Conservation (phyloP, 192 early-diverging fungal genomes). For the Podila epigama region DNA sequence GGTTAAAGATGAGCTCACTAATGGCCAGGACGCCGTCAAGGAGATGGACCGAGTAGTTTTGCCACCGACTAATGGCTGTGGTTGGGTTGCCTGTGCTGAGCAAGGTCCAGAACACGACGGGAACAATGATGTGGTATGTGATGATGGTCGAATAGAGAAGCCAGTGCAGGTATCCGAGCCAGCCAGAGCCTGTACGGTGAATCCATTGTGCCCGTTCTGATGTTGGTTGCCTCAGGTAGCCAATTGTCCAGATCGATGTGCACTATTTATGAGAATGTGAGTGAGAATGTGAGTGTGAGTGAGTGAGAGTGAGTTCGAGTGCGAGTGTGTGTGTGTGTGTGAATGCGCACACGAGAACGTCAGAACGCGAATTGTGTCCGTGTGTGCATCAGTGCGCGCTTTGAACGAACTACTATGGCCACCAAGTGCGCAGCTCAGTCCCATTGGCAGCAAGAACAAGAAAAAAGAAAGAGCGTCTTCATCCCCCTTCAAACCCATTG, state of each 20-base stretch:
- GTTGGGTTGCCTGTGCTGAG: neutral
- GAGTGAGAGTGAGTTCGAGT: neutral
- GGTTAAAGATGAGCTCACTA: constrained; percentile 41
- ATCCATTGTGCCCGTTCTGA: constrained; percentile 16
- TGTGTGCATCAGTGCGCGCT: too few relatives aligned
- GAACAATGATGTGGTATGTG: constrained; percentile 40
- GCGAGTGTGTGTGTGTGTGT: neutral
- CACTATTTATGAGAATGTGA: constrained; percentile 14
- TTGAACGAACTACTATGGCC: too few relatives aligned
- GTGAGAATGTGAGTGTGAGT: neutral
- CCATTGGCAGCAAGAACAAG: neutral
- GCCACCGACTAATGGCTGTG: constrained; percentile 2
- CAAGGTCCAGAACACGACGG: constrained; percentile 49
- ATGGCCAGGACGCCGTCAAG: constrained; percentile 34
- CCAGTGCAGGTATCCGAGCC: constrained; percentile 39
- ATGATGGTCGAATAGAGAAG: constrained; percentile 38
- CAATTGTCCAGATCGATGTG: constrained; percentile 23
- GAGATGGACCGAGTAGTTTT: constrained; percentile 33
- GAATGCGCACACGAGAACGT: neutral
- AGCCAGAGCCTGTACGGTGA: constrained; percentile 6
- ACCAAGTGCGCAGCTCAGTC: too few relatives aligned
- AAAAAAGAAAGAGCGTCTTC: neutral
- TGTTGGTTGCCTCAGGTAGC: constrained; percentile 19
- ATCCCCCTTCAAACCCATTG: too few relatives aligned
- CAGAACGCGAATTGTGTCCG: neutral